Base-by-base conservation (phyloP, 2,329 filamentous ascomycete genomes). In the Arachnopeziza araneosa region DNA sequence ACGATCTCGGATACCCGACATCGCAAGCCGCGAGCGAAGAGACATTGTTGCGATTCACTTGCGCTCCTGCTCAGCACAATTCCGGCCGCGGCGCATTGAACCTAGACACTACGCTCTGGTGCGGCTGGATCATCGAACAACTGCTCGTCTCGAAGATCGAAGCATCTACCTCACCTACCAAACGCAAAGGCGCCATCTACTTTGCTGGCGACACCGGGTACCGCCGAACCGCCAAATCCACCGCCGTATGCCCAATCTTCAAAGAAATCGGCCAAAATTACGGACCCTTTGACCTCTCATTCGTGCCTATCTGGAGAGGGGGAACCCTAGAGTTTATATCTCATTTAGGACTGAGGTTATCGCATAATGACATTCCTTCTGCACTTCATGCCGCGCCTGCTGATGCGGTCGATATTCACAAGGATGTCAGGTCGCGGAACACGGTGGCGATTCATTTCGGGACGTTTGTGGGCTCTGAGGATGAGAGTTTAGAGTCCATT, bases 101-200 rank as follows among this genome's bases (percentile, higher is more conserved):
- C 75, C 84, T 84, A 63, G 83, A 84, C 62, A 82, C 81, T 44
- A 96, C 92, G 0, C 82, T 97, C 7, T 97, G 93, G 93, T 86
- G 88, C 50, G 92, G 88, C 17, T 97, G 92, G 92, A 86, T 83
- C 55, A 80, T 97, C 22, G 79, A 82, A 52, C 63, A 67, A 36
- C 49, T 65, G 10, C 54, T 66, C 12, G 21, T 26, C 23, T 60
- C 60, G 23, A 57, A 64, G 49, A 58, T 60, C 19, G 57, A 61
- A 32, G 21, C 58, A 32, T 36, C 57, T 1, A 22, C 24, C 12
- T 89, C 87, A 0, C 87, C 84, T 2, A 83, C 82, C 30, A 87
- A 85, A 68, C 91, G 87, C 22, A 83, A 96, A 52, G 92, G 96
- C 75, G 96, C 92, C 1, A 92, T 93, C 55, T 97, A 97, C 76